Base-by-base conservation (phyloP, 2,329 filamentous ascomycete genomes). In the Xylaria sp. region DNA sequence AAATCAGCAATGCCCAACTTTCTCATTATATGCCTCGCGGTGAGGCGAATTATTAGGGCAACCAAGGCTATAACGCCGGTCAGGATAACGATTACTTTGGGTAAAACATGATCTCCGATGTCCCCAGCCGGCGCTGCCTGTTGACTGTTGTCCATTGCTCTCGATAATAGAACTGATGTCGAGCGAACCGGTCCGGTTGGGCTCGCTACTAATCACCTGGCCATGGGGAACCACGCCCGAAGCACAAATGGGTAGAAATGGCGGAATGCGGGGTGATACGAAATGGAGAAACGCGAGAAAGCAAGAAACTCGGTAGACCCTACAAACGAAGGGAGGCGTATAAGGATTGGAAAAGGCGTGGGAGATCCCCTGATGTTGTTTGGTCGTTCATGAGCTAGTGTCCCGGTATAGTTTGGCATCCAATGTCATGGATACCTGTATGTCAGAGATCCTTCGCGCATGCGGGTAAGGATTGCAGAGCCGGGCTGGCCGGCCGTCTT, bases 1-100 rank as follows among this genome's bases (percentile, higher is more conserved):
- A 63, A 12, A 57, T 66, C 62, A 14, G 62, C 35, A 28, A 64
- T 40, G 9, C 58, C 62, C 25, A 64, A 42, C 51, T 53, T 61
- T 28, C 35, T 51, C 54, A 61, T 64, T 3, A 54, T 54, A 7
- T 58, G 19, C 25, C 62, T 54, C 6, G 62, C 53, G 40, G 47
- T 4, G 45, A 64, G 53, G 15, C 62, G 62, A 4, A 61, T 23
- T 15, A n/a, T 11, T 2, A 64, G 15, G 9, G 57, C 61, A 14
- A 50, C 3, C n/a, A 64, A 17, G 21, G 53, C 57, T n/a, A 64
- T 9, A 21, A 57, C n/a, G 11, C 61, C 61, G 19, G 57, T 57
- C 40, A 61, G 9, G 14, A 64, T 54, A 21, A 64, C 28, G 12
- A 64, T 61, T 11, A n/a, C 53, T 46, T 57, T 33, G 15, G 61